A percentile compares a stretch with the other conserved stretches of the same genome.
phyloP scores from a whole-genome alignment of 2,329 filamentous ascomycete genomes.

The Colletotrichum gloeosporioides region DNA sequence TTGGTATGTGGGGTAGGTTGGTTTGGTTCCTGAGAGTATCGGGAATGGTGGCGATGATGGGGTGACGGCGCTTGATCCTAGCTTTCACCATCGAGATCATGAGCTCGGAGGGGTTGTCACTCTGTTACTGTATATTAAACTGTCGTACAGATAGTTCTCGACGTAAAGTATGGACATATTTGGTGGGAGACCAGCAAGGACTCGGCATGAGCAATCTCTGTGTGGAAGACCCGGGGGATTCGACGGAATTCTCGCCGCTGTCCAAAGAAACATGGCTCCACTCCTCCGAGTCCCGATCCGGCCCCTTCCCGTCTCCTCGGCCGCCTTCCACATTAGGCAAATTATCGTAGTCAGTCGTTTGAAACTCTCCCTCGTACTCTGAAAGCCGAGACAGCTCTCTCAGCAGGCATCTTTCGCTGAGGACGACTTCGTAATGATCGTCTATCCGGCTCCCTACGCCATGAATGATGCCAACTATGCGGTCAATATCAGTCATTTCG shows the following conservation, averaged over 20 bases:
- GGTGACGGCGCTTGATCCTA: neutral
- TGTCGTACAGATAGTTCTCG: neutral
- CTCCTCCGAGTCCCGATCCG: neutral
- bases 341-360: neutral
- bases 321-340: neutral
- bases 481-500: no score
- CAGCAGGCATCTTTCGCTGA: neutral
- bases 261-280: neutral
- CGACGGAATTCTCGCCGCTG: neutral
- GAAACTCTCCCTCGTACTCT: neutral
- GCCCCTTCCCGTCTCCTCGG: neutral
- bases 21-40: neutral
- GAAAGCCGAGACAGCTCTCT: neutral
- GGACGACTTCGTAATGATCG: neutral
- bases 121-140: neutral
- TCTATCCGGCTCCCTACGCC: neutral
- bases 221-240: neutral
- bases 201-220: neutral
- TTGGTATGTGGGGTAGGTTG: neutral
- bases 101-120: neutral
- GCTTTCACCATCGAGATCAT: neutral
- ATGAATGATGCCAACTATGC: neutral
- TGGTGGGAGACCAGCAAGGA: neutral
- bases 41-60: neutral
- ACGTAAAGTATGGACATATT: rapidly evolving